These are phyloP conservation scores for Lecanicillium sp. DNA, from an alignment of 2,329 filamentous ascomycete genomes.

Conservation along the genomic window DNA sequence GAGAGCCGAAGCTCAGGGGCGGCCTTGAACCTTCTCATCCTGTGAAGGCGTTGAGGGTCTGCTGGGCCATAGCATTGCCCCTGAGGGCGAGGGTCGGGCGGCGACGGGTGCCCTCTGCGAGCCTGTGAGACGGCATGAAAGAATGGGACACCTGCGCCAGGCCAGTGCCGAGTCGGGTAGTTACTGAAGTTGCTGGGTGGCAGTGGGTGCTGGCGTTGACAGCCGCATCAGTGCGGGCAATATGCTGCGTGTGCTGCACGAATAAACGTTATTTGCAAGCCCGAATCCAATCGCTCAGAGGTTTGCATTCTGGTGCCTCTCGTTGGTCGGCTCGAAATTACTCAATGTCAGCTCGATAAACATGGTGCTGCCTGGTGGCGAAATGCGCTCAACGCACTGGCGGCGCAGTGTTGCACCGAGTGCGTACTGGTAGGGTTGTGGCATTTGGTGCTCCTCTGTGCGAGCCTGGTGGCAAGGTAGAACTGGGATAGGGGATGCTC, in stretches of 20 bases:
- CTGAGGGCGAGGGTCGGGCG: neutral
- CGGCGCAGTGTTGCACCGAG: too few relatives aligned
- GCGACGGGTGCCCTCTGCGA: neutral
- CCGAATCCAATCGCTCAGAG: neutral
- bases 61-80: neutral
- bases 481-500: neutral
- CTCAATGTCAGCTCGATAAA: too few relatives aligned
- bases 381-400: too few relatives aligned
- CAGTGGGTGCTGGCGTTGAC: too few relatives aligned
- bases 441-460: too few relatives aligned
- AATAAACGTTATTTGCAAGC: neutral
- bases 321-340: neutral
- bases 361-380: too few relatives aligned
- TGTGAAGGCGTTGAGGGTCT: too few relatives aligned
- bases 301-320: neutral
- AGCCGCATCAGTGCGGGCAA: neutral
- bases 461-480: neutral
- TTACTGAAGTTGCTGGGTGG: neutral
- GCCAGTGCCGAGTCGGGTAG: too few relatives aligned
- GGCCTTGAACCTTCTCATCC: neutral
- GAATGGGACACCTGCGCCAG: too few relatives aligned
- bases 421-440: too few relatives aligned
- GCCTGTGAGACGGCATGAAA: too few relatives aligned
- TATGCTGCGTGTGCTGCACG: constrained; percentile 2
- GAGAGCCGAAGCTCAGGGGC: constrained; percentile 12